Percentiles rank a stretch among this genome's conserved stretches.
Conservation (phyloP, 2,329 filamentous ascomycete species). For the Albophoma yamanashiensis region DNA sequence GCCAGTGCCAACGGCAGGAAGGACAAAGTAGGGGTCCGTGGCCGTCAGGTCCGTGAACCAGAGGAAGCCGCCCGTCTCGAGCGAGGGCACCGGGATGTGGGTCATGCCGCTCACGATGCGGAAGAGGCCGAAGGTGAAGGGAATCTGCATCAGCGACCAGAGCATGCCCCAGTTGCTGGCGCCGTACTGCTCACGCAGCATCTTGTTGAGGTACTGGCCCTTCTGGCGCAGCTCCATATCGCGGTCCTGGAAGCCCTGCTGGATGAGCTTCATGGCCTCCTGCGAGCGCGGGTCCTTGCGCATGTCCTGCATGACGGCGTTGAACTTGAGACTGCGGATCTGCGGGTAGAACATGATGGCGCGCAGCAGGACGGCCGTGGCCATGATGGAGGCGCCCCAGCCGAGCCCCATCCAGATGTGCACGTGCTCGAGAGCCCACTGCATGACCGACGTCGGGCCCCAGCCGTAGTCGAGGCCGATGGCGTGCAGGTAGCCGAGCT, state of each 20-base stretch:
- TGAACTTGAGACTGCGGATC: slow-evolving; percentile 21
- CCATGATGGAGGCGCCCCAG: slow-evolving; percentile 71
- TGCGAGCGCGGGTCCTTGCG: slow-evolving; percentile 41
- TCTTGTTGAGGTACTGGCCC: slow-evolving; percentile 21
- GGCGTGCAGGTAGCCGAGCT: slow-evolving; percentile 70
- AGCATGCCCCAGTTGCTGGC: slow-evolving; percentile 21
- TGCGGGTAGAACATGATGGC: slow-evolving; percentile 53
- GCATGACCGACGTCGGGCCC: slow-evolving; percentile 62
- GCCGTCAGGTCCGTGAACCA: slow-evolving; percentile 76
- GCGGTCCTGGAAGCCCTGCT: slow-evolving; percentile 24
- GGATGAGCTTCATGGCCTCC: slow-evolving; percentile 37
- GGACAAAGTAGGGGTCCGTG: slow-evolving; percentile 64
- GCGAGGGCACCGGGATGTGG: slow-evolving; percentile 65
- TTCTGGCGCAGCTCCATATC: slow-evolving; percentile 32
- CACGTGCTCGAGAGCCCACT: slow-evolving; percentile 71
- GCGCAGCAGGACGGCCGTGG: slow-evolving; percentile 56
- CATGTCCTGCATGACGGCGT: slow-evolving; percentile 50
- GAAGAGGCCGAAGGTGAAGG: slow-evolving; percentile 74
- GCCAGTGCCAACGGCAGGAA: slow-evolving; percentile 53
- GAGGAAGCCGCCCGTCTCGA: slow-evolving; percentile 57
- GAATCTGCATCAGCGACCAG: slow-evolving; percentile 36
- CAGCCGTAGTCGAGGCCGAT: slow-evolving; percentile 83
- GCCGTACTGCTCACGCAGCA: slow-evolving; percentile 25
- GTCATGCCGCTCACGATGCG: slow-evolving; percentile 65
- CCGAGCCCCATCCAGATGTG: slow-evolving; percentile 67